Evolutionary conservation across 2,329 filamentous ascomycete species (phyloP).

Genomic region (Cladosporium sp.): DNA sequence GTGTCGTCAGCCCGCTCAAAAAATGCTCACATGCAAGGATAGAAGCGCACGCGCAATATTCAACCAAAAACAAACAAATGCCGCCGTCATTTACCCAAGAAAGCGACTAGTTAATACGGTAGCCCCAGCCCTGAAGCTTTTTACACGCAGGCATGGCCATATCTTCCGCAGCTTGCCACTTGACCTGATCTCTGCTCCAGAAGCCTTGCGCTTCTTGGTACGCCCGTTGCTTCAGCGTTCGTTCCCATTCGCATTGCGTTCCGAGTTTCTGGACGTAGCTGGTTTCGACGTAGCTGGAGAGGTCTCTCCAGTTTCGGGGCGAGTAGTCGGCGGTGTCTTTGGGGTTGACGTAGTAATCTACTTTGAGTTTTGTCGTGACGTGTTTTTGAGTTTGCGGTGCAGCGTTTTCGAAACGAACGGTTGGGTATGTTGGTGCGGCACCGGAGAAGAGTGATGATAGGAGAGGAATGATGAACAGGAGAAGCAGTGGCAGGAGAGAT

Average conservation of each 20-base stretch:
- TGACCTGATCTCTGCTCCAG: constrained; percentile 78
- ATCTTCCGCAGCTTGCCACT: constrained; percentile 69
- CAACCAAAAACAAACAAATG: neutral
- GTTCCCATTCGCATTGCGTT: constrained; percentile 73
- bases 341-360: constrained; percentile 86
- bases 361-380: constrained; percentile 66
- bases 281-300: constrained; percentile 77
- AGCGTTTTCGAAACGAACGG: constrained; percentile 71
- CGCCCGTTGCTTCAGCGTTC: constrained; percentile 63
- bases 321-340: constrained; percentile 71
- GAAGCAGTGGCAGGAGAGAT: constrained; percentile 73
- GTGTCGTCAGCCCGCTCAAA: constrained; percentile 13
- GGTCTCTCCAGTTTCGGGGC: constrained; percentile 65
- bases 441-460: constrained; percentile 79
- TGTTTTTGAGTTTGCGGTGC: constrained; percentile 74
- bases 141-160: constrained; percentile 63
- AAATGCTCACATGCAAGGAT: neutral
- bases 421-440: constrained; percentile 59
- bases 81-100: neutral
- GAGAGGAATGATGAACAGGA: constrained; percentile 80
- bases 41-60: neutral
- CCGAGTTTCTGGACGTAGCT: constrained; percentile 68
- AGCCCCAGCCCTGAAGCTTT: constrained; percentile 54
- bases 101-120: constrained; percentile 16
- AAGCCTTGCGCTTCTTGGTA: constrained; percentile 81